Base-by-base conservation (phyloP, 2,329 filamentous ascomycete genomes). In the Hypomyces perniciosus region DNA sequence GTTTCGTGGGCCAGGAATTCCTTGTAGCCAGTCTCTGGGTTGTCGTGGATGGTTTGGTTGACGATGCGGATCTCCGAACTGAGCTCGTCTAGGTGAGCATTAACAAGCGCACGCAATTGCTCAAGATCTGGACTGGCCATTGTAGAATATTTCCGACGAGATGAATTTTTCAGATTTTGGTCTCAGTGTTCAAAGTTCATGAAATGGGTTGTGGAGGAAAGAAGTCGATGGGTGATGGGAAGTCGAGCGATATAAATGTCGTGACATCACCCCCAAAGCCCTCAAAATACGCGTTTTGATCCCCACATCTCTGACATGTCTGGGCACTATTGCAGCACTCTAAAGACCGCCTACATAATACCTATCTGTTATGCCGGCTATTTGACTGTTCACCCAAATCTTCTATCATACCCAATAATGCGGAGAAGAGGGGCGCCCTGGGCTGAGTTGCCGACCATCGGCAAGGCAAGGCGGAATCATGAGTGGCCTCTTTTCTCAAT, bases 11-110 rank as follows among this genome's bases (percentile, higher is more conserved):
- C 78, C 13, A 68, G 69, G 59, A 71, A 63, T 55, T 81, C 78
- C 47, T 78, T 60, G 58, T 73, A 81, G 2, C 68, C 72, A 0
- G 76, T 62, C 58, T 81, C 78, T 0, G 78, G 78, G 50, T 79
- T 68, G 8, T 59, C 54, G 52, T 73, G 69, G 33, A 73, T 63
- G 2, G 42, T 46, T 26, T 56, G 53, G 51, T 61, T 65, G 46
- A 59, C 53, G 12, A 54, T 38, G 31, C 52, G 52, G 26, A 54
- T 45, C 7, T 46, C 41, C 41, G 51, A 26, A 48, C 46, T 54
- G 5, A 62, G 47, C 5, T 57, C 53, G 33, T 59, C 56, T 5
- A 63, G 49, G 8, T 35, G 46, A 12, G 54, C 31, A 44, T 56
- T 59, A 35, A 60, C 48, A 29, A 63, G 57, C 28, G 44, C 30